A percentile compares a stretch with the other conserved stretches of the same genome.
Conservation (phyloP, 225 moss, liverwort and hornwort genomes). For the Straminergon stramineum region DNA sequence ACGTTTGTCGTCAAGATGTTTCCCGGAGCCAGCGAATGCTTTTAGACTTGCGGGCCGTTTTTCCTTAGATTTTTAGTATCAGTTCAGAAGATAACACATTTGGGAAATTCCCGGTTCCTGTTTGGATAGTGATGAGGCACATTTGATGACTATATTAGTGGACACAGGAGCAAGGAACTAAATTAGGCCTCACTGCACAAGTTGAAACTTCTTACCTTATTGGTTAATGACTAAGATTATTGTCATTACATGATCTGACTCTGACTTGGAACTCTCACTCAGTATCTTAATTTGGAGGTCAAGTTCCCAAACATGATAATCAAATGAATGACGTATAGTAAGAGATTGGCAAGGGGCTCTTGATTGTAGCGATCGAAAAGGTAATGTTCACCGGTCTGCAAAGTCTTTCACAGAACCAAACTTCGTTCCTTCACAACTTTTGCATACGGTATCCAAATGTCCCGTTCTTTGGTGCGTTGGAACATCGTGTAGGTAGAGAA, state of each 20-base stretch:
- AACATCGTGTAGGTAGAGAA: no score
- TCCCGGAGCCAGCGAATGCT: neutral
- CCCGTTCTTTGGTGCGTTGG: no score
- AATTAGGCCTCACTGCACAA: neutral
- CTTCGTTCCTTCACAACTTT: no score
- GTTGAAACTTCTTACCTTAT: neutral
- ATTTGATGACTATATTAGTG: neutral
- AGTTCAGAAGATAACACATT: neutral
- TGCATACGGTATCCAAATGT: no score
- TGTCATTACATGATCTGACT: neutral
- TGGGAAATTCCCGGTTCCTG: neutral
- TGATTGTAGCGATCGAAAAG: neutral
- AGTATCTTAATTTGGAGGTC: neutral
- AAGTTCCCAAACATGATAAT: neutral
- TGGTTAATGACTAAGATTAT: neutral
- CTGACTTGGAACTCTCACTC: neutral
- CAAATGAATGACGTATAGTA: neutral
- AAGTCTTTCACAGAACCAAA: neutral
- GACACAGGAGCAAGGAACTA: neutral
- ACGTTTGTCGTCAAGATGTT: conserved; percentile 4
- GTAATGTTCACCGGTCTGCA: neutral
- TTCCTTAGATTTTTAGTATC: neutral
- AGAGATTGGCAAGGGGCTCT: neutral
- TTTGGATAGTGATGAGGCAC: neutral
- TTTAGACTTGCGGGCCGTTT: neutral